phyloP scores from a whole-genome alignment of 768 basidiomycete species.

The Mycena venus region DNA sequence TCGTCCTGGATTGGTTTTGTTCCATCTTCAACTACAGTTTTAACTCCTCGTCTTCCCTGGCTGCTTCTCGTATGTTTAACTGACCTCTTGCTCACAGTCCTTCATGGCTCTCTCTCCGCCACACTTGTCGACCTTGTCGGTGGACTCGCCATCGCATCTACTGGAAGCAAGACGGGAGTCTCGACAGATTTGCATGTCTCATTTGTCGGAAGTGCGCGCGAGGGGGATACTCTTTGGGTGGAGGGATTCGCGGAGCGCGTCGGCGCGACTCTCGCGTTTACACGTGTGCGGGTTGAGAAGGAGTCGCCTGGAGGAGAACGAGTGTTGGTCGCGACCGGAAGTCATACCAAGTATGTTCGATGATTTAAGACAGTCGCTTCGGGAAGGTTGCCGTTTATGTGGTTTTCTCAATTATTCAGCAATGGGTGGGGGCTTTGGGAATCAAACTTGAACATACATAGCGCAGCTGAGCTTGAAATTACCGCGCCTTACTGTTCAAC shows the following conservation, averaged over 20 bases:
- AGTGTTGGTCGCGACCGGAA: conserved; percentile 29
- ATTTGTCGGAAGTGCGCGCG: conserved; percentile 21
- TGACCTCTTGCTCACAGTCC: conserved; percentile 3
- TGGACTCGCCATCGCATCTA: conserved; percentile 26
- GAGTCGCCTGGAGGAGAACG: neutral
- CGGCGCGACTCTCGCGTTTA: conserved; percentile 29
- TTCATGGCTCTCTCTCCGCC: conserved; percentile 32
- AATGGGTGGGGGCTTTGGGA: too few relatives aligned
- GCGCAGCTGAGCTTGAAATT: too few relatives aligned
- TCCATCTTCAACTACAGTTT: too few relatives aligned
- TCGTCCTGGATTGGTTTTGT: neutral
- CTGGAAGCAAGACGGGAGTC: conserved; percentile 29
- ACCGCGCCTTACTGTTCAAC: too few relatives aligned
- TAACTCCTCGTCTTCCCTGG: too few relatives aligned
- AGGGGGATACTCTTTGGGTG: conserved; percentile 29
- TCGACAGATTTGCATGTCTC: conserved; percentile 33
- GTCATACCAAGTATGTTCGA: conserved; percentile 33
- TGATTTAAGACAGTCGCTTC: too few relatives aligned
- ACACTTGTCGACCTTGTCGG: conserved; percentile 31
- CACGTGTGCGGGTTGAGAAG: conserved; percentile 28
- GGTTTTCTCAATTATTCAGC: too few relatives aligned
- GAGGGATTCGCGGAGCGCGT: conserved; percentile 29
- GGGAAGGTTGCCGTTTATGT: too few relatives aligned
- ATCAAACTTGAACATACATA: too few relatives aligned
- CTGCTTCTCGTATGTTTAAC: neutral